Evolutionary conservation across 495 filamentous ascomycete species (phyloP), one percentile per base, ranked within the genome.

Genomic region (Extremus antarcticus): DNA sequence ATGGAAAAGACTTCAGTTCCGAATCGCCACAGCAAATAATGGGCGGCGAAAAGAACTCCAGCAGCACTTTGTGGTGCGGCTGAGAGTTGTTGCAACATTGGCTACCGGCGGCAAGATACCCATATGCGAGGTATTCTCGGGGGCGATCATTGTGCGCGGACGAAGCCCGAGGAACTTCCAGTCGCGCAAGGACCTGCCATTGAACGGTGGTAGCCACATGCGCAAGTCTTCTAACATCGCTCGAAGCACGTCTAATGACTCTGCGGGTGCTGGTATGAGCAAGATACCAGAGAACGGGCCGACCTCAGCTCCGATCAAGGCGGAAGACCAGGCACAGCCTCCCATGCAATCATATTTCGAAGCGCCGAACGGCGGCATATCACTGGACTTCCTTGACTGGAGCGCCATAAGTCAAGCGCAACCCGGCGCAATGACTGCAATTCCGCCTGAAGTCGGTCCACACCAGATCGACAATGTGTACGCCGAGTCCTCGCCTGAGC

Each of bases 1-100:
- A 17, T 95, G 89, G 89, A 94, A 94, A 68, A 76, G 90, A 19
- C 71, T 95, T 50, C 90, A 95, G 66, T 95, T 95, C 64, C 86
- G 90, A 53, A 87, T 90, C 46, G 90, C 90, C 2, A 95, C 90
- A 7, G 90, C 90, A 21, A 88, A 88, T 65, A 88, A 88, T 54
- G 85, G 85, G 13, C 82, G 82, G 25, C 67, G 83, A 49, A 86
- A 85, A 63, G 83, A 83, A 20, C 61, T 85, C 41, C 83, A 86
- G 64, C 82, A 85, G 64, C 82, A 86, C 58, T 85, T 85, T 62
- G 74, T 83, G 4, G 80, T 86, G 58, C 76, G 79, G 54, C 78
- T 86, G 23, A 81, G 76, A 57, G 65, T 86, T 21, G 55, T 82
- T 46, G 83, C 78, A 48, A 76, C 79, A 67, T 70, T 82, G 56